Percentiles rank a stretch among this genome's conserved stretches.
These are phyloP conservation scores for Prunus mongolica DNA, from an alignment of 306 rosid genomes.

Conservation along the genomic window DNA sequence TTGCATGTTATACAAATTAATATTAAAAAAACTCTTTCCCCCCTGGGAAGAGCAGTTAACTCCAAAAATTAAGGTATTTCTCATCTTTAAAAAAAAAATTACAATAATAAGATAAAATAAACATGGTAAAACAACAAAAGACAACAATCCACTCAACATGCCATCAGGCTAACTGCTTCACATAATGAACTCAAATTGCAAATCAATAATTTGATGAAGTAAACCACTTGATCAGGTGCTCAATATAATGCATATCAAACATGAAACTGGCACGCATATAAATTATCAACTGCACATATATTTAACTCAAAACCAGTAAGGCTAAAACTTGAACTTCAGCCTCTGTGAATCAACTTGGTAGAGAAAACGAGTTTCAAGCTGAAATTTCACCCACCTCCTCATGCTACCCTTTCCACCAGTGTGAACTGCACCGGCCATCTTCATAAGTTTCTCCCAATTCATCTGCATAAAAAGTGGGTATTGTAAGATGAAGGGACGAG, in stretches of 20 bases:
- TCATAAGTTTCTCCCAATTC: slow-evolving; percentile 73
- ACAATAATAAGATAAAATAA: background rate
- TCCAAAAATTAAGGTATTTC: too few relatives aligned
- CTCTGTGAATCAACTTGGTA: background rate
- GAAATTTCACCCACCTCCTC: slow-evolving; percentile 53
- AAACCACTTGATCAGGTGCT: too few relatives aligned
- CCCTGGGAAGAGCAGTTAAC: background rate
- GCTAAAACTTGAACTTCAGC: too few relatives aligned
- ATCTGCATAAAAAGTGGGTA: slow-evolving; percentile 38
- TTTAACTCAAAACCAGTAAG: background rate
- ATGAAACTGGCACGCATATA: too few relatives aligned
- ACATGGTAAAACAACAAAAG: background rate
- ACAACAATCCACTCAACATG: background rate
- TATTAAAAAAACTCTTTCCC: too few relatives aligned
- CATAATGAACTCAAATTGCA: background rate
- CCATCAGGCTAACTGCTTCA: background rate
- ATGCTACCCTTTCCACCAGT: slow-evolving; percentile 96
- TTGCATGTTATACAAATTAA: background rate
- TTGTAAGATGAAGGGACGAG: background rate
- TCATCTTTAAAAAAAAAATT: too few relatives aligned
- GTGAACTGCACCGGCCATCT: slow-evolving; percentile 96
- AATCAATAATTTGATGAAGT: background rate
- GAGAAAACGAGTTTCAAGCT: background rate
- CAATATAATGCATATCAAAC: background rate
- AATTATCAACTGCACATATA: background rate